Conservation (phyloP, 495 filamentous ascomycete species). For the Barbatosphaeria neglecta region DNA sequence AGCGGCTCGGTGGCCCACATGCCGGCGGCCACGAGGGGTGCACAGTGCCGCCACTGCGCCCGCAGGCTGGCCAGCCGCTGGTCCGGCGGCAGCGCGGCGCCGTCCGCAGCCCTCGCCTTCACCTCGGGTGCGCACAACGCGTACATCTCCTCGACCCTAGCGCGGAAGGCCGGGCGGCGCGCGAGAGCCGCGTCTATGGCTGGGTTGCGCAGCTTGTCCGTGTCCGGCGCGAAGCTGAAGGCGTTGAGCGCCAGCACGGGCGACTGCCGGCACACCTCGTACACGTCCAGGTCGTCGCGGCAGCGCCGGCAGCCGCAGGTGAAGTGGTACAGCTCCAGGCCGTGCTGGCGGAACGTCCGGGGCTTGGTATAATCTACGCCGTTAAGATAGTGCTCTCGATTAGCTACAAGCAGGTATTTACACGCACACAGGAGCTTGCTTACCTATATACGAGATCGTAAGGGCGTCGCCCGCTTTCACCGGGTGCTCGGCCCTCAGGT, state of each 20-base stretch:
- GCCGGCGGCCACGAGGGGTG: conserved; percentile 18
- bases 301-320: conserved; percentile 29
- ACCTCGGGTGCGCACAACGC: conserved; percentile 4
- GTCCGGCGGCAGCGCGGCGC: too few species aligned
- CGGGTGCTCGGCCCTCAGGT: conserved; percentile 23
- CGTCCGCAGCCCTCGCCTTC: too few species aligned
- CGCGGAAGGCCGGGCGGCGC: conserved; percentile 1
- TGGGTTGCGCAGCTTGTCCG: conserved; percentile 13
- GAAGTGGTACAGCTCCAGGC: conserved; percentile 30
- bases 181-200: conserved; percentile 2
- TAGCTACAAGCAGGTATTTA: background rate
- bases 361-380: conserved; percentile 20
- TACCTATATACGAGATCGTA: conserved; percentile 40
- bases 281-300: conserved; percentile 28
- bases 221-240: conserved; percentile 16
- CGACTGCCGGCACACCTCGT: conserved; percentile 25
- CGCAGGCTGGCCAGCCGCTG: conserved; percentile 8
- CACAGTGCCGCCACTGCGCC: conserved; percentile 22
- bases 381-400: background rate
- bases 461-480: conserved; percentile 37
- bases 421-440: conserved; percentile 1
- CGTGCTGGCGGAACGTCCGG: conserved; percentile 16
- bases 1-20: conserved; percentile 33
- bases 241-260: conserved; percentile 24
- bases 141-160: conserved; percentile 11